Evolutionary conservation across 1,284 basidiomycete genomes (phyloP), one percentile per base, ranked within the genome.

Genomic region (Fomitopsis pinicola): DNA sequence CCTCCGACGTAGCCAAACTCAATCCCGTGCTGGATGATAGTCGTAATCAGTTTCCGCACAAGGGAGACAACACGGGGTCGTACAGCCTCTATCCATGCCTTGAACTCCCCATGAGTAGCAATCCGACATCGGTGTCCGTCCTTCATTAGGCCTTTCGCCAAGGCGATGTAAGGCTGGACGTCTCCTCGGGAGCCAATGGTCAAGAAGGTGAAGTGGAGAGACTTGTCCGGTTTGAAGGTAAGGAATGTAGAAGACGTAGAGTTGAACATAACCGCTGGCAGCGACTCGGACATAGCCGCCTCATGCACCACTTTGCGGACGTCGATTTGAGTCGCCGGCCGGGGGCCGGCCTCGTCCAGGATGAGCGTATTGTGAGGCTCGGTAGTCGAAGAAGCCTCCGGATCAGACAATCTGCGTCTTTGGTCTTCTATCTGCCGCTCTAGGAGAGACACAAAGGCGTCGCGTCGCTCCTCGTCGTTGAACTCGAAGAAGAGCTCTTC

Each of bases 401-500:
- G 79, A 1, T 75, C 67, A 17, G 73, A 76, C 8, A 80, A 66
- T 12, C 86, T 78, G 60, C 77, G 78, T 60, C 82, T 81, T n/a
- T 86, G 77, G 48, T 85, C 84, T 59, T 96, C 94, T 71, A 95
- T 85, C 72, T 95, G 92, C 38, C 83, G 80, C 64, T 95, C 87
- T 52, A 99, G 78, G 17, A 95, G 78, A 3, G 73, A 74, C 17
- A 91, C 82, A 69, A 96, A 94, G 3, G 88, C 85, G 62, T 88
- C 82, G 38, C 95, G 85, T 57, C 92, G 88, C 58, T 92, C 86
- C 61, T 87, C 82, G 10, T 88, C 88, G 46, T 83, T 79, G 71
- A 99, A 97, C 75, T 98, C 97, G 67, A 98, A 91, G 78, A 98
- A 99, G 2, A 99, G 80, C 72, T 99, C 97, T 77, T 98, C 97